Evolutionary conservation across 345 rosid species (phyloP).

Genomic region (Murraya paniculata): DNA sequence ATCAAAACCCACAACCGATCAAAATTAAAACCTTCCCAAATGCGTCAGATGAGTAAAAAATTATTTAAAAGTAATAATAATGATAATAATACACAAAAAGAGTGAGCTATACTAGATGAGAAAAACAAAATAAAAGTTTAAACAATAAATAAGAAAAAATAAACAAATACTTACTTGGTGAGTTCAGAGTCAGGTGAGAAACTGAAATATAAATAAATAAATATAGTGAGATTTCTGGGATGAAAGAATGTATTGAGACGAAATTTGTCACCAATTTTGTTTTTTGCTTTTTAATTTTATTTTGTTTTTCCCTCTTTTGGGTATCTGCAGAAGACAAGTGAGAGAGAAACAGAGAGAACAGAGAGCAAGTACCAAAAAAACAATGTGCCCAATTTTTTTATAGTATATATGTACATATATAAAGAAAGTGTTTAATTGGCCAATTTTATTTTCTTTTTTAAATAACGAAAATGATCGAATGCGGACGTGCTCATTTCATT

Average conservation of each 20-base stretch:
- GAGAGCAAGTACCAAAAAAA: not conserved
- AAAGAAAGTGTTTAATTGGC: slow-evolving; percentile 1
- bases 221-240: not conserved
- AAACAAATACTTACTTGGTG: not conserved
- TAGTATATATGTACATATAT: not conserved
- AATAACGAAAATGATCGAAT: not conserved
- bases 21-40: not conserved
- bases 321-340: not conserved
- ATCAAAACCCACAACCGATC: slow-evolving; percentile 9
- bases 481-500: not conserved
- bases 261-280: not conserved
- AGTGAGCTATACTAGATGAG: not conserved
- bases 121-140: not conserved
- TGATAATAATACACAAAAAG: too few species aligned
- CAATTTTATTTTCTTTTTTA: not conserved
- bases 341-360: not conserved
- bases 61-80: too few species aligned
- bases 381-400: not conserved
- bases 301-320: not conserved
- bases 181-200: not conserved
- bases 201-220: not conserved
- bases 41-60: not conserved
- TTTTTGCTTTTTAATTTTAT: not conserved
- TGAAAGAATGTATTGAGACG: not conserved
- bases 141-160: not conserved